A percentile compares a stretch with the other conserved stretches of the same genome.
phyloP scores from a whole-genome alignment of 2,329 filamentous ascomycete species.

The Aspergillus sp. region DNA sequence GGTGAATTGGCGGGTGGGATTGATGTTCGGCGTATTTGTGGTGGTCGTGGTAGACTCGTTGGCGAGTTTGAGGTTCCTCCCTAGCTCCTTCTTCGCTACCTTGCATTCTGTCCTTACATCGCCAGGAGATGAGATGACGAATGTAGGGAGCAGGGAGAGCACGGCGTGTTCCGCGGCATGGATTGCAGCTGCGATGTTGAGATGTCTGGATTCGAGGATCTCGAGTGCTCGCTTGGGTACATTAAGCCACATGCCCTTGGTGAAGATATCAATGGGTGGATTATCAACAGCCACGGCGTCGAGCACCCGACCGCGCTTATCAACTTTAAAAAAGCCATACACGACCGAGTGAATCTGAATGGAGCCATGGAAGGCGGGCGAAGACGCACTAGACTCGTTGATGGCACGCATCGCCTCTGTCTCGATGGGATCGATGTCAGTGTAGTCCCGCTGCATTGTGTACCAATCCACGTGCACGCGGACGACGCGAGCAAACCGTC shows the following conservation, averaged over 20 bases:
- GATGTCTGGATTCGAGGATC: slow-evolving; percentile 61
- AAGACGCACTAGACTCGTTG: slow-evolving; percentile 10
- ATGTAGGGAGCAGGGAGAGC: slow-evolving; percentile 77
- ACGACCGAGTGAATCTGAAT: slow-evolving; percentile 84
- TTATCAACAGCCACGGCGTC: slow-evolving; percentile 92
- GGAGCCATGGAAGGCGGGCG: slow-evolving; percentile 66
- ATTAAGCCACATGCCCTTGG: slow-evolving; percentile 93
- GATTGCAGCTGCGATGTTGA: slow-evolving; percentile 82
- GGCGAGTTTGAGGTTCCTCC: slow-evolving; percentile 42
- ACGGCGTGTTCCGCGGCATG: slow-evolving; percentile 92
- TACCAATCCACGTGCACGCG: slow-evolving; percentile 90
- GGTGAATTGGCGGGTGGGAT: neutral
- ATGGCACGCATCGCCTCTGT: slow-evolving; percentile 79
- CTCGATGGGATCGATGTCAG: slow-evolving; percentile 86
- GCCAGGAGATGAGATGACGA: slow-evolving; percentile 79
- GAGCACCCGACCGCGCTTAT: slow-evolving; percentile 72
- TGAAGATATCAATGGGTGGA: slow-evolving; percentile 74
- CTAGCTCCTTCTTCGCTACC: slow-evolving; percentile 76
- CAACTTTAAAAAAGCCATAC: slow-evolving; percentile 96
- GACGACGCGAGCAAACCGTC: slow-evolving; percentile 76
- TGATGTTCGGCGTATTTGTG: neutral
- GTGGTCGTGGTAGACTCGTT: slow-evolving; percentile 10
- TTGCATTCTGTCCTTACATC: slow-evolving; percentile 96
- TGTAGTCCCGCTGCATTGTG: slow-evolving; percentile 85
- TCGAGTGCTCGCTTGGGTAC: slow-evolving; percentile 71